Evolutionary conservation across 208 protist genomes (phyloP).

Genomic region (Novymonas esmeraldas): DNA sequence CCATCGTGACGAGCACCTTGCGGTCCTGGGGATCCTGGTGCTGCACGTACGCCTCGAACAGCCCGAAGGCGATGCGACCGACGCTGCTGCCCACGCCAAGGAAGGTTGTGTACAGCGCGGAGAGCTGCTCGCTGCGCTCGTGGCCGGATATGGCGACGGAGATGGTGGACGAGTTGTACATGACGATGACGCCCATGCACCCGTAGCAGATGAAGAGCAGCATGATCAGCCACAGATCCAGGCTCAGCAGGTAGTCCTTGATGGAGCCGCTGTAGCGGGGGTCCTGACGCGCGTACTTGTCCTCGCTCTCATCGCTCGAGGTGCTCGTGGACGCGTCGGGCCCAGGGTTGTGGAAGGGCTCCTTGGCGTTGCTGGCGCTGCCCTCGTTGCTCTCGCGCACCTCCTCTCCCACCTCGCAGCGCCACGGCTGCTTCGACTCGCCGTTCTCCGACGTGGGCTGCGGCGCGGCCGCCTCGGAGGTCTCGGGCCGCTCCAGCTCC

Average conservation of each 20-base stretch:
- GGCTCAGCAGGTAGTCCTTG: conserved; percentile 35
- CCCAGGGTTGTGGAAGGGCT: neutral
- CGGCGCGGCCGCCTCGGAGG: neutral
- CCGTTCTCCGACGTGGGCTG: neutral
- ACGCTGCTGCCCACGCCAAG: conserved; percentile 64
- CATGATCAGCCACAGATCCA: conserved; percentile 64
- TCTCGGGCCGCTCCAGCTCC: neutral
- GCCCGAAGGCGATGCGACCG: conserved; percentile 54
- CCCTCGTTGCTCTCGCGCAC: conserved; percentile 9
- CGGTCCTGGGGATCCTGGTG: conserved; percentile 48
- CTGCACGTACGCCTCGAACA: conserved; percentile 76
- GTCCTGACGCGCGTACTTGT: conserved; percentile 41
- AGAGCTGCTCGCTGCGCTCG: conserved; percentile 30
- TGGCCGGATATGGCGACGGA: conserved; percentile 54
- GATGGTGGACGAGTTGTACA: conserved; percentile 75
- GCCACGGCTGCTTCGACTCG: neutral
- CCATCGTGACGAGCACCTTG: conserved; percentile 53
- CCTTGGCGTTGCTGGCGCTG: neutral
- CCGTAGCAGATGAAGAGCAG: conserved; percentile 57
- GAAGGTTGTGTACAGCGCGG: conserved; percentile 72
- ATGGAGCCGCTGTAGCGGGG: conserved; percentile 51
- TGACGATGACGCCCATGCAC: conserved; percentile 53
- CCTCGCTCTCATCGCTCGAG: conserved; percentile 3
- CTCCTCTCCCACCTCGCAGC: conserved; percentile 3
- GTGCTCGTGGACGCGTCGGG: neutral